These are phyloP conservation scores for Lodderomyces jiufengensis DNA, from an alignment of 1,139 yeast genomes.

Conservation along the genomic window DNA sequence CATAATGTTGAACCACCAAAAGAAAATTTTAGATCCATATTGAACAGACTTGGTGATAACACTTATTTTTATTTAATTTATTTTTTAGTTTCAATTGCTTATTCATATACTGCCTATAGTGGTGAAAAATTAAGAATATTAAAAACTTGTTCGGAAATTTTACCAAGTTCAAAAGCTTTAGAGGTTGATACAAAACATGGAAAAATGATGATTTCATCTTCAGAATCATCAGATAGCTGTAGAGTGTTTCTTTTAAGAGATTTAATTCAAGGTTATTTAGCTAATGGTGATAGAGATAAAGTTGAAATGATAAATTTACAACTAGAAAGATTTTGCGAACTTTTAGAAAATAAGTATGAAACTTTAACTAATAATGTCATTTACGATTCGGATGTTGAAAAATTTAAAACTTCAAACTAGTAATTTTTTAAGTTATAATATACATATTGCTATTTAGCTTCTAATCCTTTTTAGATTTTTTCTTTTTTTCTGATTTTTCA, in stretches of 20 bases:
- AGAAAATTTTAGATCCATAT: not conserved
- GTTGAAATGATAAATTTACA: slow-evolving; percentile 24
- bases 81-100: not conserved
- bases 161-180: slow-evolving; percentile 1
- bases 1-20: slow-evolving; percentile 1
- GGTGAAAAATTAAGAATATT: not conserved
- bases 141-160: not conserved
- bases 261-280: slow-evolving; percentile 16
- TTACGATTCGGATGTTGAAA: slow-evolving; percentile 1
- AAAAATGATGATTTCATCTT: slow-evolving; percentile 4
- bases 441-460: too few species aligned
- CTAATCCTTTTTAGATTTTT: slow-evolving; percentile 30
- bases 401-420: too few species aligned
- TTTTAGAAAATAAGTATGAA: slow-evolving; percentile 16
- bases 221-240: slow-evolving; percentile 22
- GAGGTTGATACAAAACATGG: not conserved
- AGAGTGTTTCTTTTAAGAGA: slow-evolving; percentile 21
- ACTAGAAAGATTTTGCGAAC: slow-evolving; percentile 15
- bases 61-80: slow-evolving; percentile 3
- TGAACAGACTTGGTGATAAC: slow-evolving; percentile 1
- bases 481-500: slow-evolving; percentile 48
- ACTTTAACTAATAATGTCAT: slow-evolving; percentile 14
- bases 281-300: slow-evolving; percentile 22
- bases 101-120: not conserved
- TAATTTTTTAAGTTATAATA: too few species aligned